Conservation (phyloP, 495 filamentous ascomycete species). For the Chaetomium fimeti region DNA sequence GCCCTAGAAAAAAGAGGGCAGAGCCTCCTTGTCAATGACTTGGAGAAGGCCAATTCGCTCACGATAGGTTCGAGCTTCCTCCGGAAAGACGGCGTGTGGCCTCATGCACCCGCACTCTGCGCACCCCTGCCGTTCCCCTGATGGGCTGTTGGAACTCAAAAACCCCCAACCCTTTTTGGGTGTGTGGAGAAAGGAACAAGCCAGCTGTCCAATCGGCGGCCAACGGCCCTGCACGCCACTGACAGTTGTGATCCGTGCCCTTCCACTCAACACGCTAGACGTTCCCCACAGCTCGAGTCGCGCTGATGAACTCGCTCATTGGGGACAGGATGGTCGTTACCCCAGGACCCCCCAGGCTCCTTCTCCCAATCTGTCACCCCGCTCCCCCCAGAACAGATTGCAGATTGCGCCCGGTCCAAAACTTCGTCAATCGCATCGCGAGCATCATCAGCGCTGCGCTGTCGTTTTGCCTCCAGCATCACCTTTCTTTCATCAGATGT, state of each 20-base stretch:
- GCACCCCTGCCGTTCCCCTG: not conserved
- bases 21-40: not conserved
- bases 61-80: not conserved
- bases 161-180: constrained; percentile 11
- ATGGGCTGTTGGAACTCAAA: constrained; percentile 1
- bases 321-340: constrained; percentile 3
- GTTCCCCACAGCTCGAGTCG: constrained; percentile 23
- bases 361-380: constrained; percentile 31
- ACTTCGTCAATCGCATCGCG: constrained; percentile 29
- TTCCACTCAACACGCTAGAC: constrained; percentile 25
- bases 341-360: constrained; percentile 32
- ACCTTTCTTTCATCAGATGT: not conserved
- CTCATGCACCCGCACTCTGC: not conserved
- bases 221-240: not conserved
- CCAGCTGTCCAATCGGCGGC: constrained; percentile 16
- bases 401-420: constrained; percentile 30
- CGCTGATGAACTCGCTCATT: constrained; percentile 25
- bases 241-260: constrained; percentile 30
- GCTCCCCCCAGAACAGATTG: constrained; percentile 25
- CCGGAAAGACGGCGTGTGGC: constrained; percentile 1
- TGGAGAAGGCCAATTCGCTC: not conserved
- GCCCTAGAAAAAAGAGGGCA: not conserved
- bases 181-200: constrained; percentile 20
- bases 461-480: constrained; percentile 13
- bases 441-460: constrained; percentile 13